phyloP scores from a whole-genome alignment of 768 basidiomycete genomes.

The Cyclocybe aegerita region DNA sequence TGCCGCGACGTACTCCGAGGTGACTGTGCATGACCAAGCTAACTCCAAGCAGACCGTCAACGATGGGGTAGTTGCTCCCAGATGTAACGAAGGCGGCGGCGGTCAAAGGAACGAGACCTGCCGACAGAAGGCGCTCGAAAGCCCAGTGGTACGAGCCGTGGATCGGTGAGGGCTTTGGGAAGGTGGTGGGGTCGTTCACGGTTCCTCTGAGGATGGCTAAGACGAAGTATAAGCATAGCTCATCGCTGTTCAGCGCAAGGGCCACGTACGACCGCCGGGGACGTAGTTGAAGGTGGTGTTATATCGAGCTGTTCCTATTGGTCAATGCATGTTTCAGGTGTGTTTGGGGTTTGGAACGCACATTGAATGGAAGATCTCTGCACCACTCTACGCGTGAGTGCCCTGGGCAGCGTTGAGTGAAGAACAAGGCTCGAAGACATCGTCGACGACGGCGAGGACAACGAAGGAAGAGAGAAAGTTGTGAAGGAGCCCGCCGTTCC shows the following conservation, averaged over 20 bases:
- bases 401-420: constrained; percentile 46
- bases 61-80: constrained; percentile 72
- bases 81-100: constrained; percentile 83
- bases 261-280: constrained; percentile 68
- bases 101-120: constrained; percentile 84
- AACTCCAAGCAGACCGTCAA: constrained; percentile 88
- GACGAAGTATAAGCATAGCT: background rate
- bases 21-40: constrained; percentile 93
- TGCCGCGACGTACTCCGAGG: constrained; percentile 69
- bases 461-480: constrained; percentile 7
- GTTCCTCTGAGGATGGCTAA: constrained; percentile 86
- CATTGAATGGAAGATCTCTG: constrained; percentile 42
- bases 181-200: constrained; percentile 92
- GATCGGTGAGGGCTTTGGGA: constrained; percentile 75
- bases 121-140: constrained; percentile 91
- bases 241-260: background rate
- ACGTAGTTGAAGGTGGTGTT: constrained; percentile 45
- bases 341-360: constrained; percentile 18
- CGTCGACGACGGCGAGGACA: constrained; percentile 20
- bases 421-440: constrained; percentile 54
- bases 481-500: background rate
- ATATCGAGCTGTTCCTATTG: constrained; percentile 35
- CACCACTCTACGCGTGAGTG: constrained; percentile 40
- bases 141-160: constrained; percentile 93
- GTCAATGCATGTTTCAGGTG: constrained; percentile 1